phyloP scores from a whole-genome alignment of 2,329 filamentous ascomycete genomes.

The Botrytis fragariae region DNA sequence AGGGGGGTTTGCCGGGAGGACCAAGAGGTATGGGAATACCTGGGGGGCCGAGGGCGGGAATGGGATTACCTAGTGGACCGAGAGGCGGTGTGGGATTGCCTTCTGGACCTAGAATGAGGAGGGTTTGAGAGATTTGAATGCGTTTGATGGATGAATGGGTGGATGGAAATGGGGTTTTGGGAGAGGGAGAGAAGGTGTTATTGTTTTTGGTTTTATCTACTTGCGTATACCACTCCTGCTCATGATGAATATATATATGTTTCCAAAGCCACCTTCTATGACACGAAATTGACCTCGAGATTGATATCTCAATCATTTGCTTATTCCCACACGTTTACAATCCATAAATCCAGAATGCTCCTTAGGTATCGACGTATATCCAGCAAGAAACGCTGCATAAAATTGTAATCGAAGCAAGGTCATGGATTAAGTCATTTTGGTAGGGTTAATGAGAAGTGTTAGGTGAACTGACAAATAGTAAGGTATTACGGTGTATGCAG shows the following conservation, averaged over 20 bases:
- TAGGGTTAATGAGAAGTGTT: not conserved
- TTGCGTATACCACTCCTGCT: not conserved
- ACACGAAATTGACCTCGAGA: not conserved
- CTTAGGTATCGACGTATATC: not conserved
- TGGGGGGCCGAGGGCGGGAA: not conserved
- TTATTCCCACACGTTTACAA: not conserved
- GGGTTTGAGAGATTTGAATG: not conserved
- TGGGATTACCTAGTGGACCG: conserved; percentile 17
- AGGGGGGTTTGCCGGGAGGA: conserved; percentile 18
- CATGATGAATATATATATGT: not conserved
- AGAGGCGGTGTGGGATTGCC: conserved; percentile 16
- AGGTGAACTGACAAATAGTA: not conserved
- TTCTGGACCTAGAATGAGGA: not conserved
- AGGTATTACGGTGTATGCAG: not conserved
- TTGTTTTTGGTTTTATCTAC: too few relatives aligned
- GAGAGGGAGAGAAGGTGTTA: not conserved
- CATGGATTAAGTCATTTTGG: not conserved
- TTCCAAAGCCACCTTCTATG: not conserved
- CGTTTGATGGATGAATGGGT: not conserved
- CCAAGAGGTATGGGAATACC: conserved; percentile 18
- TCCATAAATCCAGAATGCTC: not conserved
- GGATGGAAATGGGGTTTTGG: not conserved
- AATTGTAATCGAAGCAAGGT: not conserved
- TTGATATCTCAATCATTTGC: accelerated
- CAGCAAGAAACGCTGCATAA: not conserved